Conservation (phyloP, 345 rosid species). For the Moricandia arvensis region DNA sequence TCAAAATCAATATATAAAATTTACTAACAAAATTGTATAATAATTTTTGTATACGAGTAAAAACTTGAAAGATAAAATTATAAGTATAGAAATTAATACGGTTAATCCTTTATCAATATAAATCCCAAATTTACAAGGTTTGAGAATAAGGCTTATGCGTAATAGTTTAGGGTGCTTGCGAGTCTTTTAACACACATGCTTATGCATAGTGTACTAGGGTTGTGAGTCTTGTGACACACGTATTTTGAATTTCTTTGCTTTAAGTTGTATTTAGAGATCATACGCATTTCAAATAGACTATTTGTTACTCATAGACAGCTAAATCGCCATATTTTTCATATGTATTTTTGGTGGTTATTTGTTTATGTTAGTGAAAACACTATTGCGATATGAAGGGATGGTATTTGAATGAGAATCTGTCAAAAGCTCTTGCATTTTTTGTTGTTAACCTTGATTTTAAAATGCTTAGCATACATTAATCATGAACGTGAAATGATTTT, state of each 20-base stretch:
- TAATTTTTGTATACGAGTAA: not conserved
- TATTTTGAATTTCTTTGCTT: not conserved
- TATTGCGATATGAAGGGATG: not conserved
- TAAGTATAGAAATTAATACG: not conserved
- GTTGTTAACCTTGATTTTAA: not conserved
- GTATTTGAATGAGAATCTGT: not conserved
- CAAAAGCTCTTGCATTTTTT: not conserved
- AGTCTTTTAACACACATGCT: too few relatives aligned
- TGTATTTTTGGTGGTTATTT: not conserved
- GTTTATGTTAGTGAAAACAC: not conserved
- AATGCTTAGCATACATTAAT: not conserved
- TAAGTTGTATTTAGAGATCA: not conserved
- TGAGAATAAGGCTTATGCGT: not conserved
- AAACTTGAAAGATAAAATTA: not conserved
- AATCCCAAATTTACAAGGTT: not conserved
- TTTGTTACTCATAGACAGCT: not conserved
- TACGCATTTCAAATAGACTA: not conserved
- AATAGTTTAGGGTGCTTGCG: not conserved
- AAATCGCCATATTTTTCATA: not conserved
- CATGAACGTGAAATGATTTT: slow-evolving; percentile 2
- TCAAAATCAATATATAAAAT: not conserved
- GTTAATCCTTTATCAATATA: not conserved
- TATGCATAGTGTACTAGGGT: too few relatives aligned
- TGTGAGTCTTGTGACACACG: not conserved
- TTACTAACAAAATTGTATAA: not conserved